Evolutionary conservation across 257 asterid genomes (phyloP).

Genomic region (Solanum rostratum): DNA sequence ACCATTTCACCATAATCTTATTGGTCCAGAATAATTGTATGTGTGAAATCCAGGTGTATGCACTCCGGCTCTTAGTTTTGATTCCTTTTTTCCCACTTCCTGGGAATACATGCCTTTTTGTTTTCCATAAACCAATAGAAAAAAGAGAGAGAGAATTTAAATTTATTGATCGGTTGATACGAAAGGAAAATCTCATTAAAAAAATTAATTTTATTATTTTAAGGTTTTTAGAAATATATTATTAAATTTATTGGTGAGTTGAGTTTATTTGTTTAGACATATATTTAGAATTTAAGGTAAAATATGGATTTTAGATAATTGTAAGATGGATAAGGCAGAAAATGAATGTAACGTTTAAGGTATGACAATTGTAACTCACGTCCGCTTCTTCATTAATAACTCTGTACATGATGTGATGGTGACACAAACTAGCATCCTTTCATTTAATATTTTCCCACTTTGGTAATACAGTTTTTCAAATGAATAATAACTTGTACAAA

Average conservation of each 20-base stretch:
- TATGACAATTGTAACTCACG: background rate
- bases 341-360: background rate
- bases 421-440: background rate
- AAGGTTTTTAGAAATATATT: background rate
- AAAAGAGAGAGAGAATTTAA: no score
- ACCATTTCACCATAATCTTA: no score
- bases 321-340: background rate
- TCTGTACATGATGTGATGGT: background rate
- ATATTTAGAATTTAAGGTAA: background rate
- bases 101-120: background rate
- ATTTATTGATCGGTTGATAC: no score
- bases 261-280: background rate
- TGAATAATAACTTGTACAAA: background rate
- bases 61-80: background rate
- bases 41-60: background rate
- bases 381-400: background rate
- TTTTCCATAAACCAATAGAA: background rate
- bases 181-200: background rate
- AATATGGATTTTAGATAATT: background rate
- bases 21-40: background rate
- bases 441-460: background rate
- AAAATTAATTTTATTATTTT: background rate
- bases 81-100: background rate
- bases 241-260: background rate
- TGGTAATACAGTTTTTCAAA: no score